Base-by-base conservation (phyloP, 371 early-diverging fungal genomes). In the Mucor sp. region DNA sequence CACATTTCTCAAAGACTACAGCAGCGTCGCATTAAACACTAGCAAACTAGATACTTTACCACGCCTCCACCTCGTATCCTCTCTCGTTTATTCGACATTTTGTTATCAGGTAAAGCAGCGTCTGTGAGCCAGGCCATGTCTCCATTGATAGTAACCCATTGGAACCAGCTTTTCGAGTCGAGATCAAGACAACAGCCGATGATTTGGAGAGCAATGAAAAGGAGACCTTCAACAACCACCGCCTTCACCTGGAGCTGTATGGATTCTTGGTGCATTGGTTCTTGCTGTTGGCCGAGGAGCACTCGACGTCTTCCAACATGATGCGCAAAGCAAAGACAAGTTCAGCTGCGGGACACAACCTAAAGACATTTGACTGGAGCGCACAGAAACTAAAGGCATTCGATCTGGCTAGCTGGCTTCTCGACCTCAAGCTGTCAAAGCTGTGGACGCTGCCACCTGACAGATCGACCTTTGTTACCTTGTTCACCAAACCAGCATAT, bases 401-500 rank as follows among this genome's bases (percentile, higher is more conserved):
- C 74, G 85, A 86, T 33, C 58, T 84, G 17, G 81, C 87, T 41
- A 76, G 71, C 35, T 82, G 83, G 56, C 67, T 92, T 9, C 65
- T 96, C 47, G 84, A 79, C 30, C 68, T 93, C 37, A 89, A 90
- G 37, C 74, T 97, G 17, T 83, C 90, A 41, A 88, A 90, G 50
- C 81, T 97, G 6, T 94, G 95, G 90, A 85, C 90, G 21, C 81
- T 94, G 5, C 81, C 90, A 3, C 89, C 93, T 0, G 95, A 95
- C 60, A 83, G 91, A 32, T 91, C 91, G 56, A 81, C 85, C 1
- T 87, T 95, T 63, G 79, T 95, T 64, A 94, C 94, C 53, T 81
- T 96, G 60, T 91, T 96, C 55, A 91, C 91, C 30, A 96, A 95
- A 60, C 86, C 93, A n/a, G 87, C 92, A 9, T 90, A 91, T 67